These are phyloP conservation scores for Mucor racemosus DNA, from an alignment of 371 early-diverging fungal species.

Conservation along the genomic window DNA sequence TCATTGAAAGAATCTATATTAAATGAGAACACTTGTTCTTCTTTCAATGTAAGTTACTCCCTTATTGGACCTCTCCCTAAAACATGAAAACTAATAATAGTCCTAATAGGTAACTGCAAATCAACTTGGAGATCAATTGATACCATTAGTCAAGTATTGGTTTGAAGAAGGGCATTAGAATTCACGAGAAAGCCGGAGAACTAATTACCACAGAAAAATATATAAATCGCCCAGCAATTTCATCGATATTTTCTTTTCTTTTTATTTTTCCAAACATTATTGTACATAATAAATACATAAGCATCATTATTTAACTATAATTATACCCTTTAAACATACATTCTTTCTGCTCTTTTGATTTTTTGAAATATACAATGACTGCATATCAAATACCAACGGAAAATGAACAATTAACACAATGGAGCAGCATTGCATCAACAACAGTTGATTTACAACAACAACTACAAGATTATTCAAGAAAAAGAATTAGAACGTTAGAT, in stretches of 20 bases:
- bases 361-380: conserved; percentile 4
- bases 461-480: not conserved
- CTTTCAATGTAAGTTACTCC: not conserved
- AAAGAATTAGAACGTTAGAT: not conserved
- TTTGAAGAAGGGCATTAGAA: conserved; percentile 11
- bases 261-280: not conserved
- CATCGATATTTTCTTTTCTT: not conserved
- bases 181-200: conserved; percentile 1
- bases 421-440: not conserved
- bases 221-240: too few relatives aligned
- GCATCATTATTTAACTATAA: not conserved
- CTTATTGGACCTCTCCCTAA: not conserved
- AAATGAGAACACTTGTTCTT: not conserved
- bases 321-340: not conserved
- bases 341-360: too few relatives aligned
- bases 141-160: conserved; percentile 22
- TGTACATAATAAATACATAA: conserved; percentile 9
- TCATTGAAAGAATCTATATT: conserved; percentile 15
- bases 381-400: conserved; percentile 6
- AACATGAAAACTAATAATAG: not conserved
- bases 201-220: not conserved
- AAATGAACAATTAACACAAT: not conserved
- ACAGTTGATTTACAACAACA: not conserved
- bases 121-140: conserved; percentile 24
- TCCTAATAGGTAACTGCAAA: conserved; percentile 3